These are phyloP conservation scores for Mortierella sp. DNA, from an alignment of 371 early-diverging fungal species.

Conservation along the genomic window DNA sequence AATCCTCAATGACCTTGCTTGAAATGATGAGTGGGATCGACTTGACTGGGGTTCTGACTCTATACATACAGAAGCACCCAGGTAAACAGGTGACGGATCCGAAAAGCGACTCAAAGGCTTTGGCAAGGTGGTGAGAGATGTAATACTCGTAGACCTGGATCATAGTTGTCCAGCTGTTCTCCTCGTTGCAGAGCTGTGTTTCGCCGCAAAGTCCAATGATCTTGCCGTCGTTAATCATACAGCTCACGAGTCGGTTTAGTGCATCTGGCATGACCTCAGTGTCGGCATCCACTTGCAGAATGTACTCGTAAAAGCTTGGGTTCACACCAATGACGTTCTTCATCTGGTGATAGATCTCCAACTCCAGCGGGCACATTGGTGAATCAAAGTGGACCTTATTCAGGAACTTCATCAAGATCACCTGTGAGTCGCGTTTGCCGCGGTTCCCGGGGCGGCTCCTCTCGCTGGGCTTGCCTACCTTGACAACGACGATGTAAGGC, in stretches of 20 bases:
- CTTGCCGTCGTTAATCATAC: conserved; percentile 89
- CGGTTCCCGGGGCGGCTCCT: conserved; percentile 93
- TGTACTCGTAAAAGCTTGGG: conserved; percentile 90
- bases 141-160: conserved; percentile 99
- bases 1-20: conserved; percentile 91
- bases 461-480: conserved; percentile 88
- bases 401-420: conserved; percentile 98
- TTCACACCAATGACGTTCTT: conserved; percentile 92
- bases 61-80: conserved; percentile 97
- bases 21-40: conserved; percentile 93
- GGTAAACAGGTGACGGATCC: conserved; percentile 97
- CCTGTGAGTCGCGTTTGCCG: conserved; percentile 99
- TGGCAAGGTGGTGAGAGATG: conserved; percentile 97
- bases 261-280: conserved; percentile 90
- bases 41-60: conserved; percentile 85
- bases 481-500: conserved; percentile 95
- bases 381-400: conserved; percentile 95
- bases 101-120: conserved; percentile 99
- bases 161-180: conserved; percentile 94
- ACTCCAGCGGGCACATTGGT: conserved; percentile 91
- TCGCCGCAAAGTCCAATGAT: conserved; percentile 96
- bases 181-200: conserved; percentile 90
- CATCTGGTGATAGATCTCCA: conserved; percentile 94
- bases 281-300: conserved; percentile 97
- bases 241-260: conserved; percentile 86